Percentiles rank a stretch among this genome's conserved stretches.
Conservation (phyloP, 2,329 filamentous ascomycete species). For the Coniochaeta sp. region DNA sequence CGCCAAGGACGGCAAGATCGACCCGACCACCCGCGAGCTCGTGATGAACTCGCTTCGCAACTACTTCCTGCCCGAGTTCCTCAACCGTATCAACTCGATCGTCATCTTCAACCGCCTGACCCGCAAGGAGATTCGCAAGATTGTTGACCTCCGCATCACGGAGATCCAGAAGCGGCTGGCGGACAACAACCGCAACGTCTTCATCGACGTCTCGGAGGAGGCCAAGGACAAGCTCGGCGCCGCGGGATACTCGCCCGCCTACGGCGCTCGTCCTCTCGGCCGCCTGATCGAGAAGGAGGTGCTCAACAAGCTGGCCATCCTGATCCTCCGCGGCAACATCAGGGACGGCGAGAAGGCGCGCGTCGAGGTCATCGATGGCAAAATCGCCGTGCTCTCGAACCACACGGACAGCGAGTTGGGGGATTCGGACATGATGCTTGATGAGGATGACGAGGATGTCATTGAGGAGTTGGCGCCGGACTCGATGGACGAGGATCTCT, state of each 20-base stretch:
- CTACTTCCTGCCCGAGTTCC: conserved; percentile 97
- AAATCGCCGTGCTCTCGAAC: conserved; percentile 76
- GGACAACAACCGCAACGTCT: conserved; percentile 77
- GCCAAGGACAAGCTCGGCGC: conserved; percentile 90
- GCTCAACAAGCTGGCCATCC: conserved; percentile 83
- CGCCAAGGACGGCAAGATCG: conserved; percentile 75
- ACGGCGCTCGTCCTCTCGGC: conserved; percentile 82
- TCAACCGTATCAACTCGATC: conserved; percentile 92
- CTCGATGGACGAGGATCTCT: conserved; percentile 54
- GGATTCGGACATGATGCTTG: conserved; percentile 64
- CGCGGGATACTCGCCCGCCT: conserved; percentile 90
- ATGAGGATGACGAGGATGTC: conserved; percentile 64
- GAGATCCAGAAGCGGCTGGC: conserved; percentile 92
- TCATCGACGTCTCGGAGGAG: conserved; percentile 73
- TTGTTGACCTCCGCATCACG: conserved; percentile 79
- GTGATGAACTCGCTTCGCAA: conserved; percentile 87
- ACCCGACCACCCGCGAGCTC: conserved; percentile 75
- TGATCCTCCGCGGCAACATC: conserved; percentile 81
- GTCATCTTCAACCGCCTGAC: conserved; percentile 99
- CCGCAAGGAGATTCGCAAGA: conserved; percentile 82
- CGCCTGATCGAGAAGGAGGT: conserved; percentile 96
- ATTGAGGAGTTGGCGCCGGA: conserved; percentile 60
- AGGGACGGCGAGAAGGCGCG: conserved; percentile 77
- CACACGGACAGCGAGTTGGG: conserved; percentile 57
- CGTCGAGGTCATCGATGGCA: conserved; percentile 72